Percentiles rank a stretch among this genome's conserved stretches.
Evolutionary conservation across 1,284 basidiomycete genomes (phyloP).

Genomic region (Ustilago nuda): DNA sequence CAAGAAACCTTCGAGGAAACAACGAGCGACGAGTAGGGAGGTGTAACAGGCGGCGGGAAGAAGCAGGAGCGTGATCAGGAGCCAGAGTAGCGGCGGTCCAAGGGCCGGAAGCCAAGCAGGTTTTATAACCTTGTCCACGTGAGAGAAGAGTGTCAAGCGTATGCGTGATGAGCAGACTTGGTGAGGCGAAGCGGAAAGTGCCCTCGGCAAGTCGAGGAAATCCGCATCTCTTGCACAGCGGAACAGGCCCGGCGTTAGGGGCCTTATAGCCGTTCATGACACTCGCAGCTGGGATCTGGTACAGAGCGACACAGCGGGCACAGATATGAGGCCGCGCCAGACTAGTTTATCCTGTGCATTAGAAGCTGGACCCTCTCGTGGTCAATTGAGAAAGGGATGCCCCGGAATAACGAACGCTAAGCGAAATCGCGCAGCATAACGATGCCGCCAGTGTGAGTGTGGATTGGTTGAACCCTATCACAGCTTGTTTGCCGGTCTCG

Average conservation of each 20-base stretch:
- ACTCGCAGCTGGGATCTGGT: background rate
- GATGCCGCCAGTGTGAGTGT: background rate
- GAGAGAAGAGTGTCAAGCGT: background rate
- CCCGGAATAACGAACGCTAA: background rate
- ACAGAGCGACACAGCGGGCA: background rate
- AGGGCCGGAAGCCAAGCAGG: background rate
- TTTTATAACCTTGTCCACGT: background rate
- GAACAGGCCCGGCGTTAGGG: background rate
- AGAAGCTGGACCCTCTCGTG: background rate
- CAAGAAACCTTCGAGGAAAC: too few species aligned
- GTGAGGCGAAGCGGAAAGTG: background rate
- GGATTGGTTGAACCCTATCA: background rate
- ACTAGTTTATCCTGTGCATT: background rate
- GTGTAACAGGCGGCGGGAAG: too few species aligned
- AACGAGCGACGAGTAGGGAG: too few species aligned
- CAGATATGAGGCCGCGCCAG: background rate
- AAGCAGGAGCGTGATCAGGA: too few species aligned
- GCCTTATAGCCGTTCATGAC: background rate
- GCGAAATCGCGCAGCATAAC: background rate
- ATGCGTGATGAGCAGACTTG: background rate
- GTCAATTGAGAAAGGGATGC: too few species aligned
- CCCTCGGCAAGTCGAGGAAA: background rate
- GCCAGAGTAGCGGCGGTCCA: too few species aligned
- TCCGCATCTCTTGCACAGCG: background rate
- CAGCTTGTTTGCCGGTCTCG: background rate